phyloP scores from a whole-genome alignment of 208 protist genomes.

The Giardia duodenalis region DNA sequence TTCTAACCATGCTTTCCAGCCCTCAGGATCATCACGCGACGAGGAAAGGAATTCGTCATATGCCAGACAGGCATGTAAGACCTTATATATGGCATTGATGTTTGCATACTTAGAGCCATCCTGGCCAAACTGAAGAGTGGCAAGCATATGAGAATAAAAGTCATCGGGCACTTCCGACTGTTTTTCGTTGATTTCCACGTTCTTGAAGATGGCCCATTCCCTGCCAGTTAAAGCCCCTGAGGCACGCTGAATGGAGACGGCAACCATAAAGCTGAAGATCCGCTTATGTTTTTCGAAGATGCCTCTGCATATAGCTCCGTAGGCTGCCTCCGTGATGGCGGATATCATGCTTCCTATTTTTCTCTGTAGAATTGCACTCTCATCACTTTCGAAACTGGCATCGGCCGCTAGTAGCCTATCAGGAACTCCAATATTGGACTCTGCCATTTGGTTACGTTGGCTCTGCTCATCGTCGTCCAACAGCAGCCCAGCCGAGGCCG shows the following conservation, averaged over 20 bases:
- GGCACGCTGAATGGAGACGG: slow-evolving; percentile 41
- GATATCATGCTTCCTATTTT: slow-evolving; percentile 62
- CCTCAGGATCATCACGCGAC: neutral
- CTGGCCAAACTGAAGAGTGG: neutral
- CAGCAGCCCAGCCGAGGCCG: neutral
- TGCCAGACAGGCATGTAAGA: neutral
- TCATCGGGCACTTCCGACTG: neutral
- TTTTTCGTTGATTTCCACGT: neutral
- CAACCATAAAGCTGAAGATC: slow-evolving; percentile 67
- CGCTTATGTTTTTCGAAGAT: slow-evolving; percentile 90
- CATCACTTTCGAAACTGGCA: slow-evolving; percentile 38
- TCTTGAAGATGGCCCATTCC: slow-evolving; percentile 31
- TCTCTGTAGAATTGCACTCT: slow-evolving; percentile 46
- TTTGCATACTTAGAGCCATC: neutral
- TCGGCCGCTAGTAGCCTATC: too few relatives aligned
- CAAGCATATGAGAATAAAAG: neutral
- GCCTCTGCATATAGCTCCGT: slow-evolving; percentile 78
- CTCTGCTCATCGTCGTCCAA: neutral
- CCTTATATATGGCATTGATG: neutral
- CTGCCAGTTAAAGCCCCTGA: neutral
- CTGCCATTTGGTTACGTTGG: too few relatives aligned
- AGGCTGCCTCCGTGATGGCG: slow-evolving; percentile 66
- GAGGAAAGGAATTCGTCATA: neutral
- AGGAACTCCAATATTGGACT: too few relatives aligned
- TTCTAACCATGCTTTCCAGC: neutral